Conservation (phyloP, 345 rosid genomes). For the Brassica rapa region DNA sequence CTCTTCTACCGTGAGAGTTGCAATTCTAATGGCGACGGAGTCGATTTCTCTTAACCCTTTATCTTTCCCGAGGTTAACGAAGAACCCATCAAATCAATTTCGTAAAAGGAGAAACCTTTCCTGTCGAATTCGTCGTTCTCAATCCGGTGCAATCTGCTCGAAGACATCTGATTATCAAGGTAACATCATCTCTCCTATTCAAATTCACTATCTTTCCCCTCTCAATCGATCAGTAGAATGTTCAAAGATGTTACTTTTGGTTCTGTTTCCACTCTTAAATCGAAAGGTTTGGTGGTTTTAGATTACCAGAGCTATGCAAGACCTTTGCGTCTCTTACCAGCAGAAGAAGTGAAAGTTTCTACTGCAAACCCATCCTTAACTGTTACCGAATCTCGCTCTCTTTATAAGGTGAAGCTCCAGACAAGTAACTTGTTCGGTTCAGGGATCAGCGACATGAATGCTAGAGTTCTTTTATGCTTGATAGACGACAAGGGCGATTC, state of each 20-base stretch:
- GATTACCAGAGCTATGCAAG: slow-evolving; percentile 79
- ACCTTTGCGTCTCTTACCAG: slow-evolving; percentile 60
- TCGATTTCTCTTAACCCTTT: slow-evolving; percentile 14
- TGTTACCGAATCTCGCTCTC: slow-evolving; percentile 43
- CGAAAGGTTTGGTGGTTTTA: slow-evolving; percentile 34
- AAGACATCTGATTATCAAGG: slow-evolving; percentile 56
- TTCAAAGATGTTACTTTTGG: slow-evolving; percentile 9
- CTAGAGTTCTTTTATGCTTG: slow-evolving; percentile 67
- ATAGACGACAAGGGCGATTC: slow-evolving; percentile 72
- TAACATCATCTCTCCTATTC: neutral
- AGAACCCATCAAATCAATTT: slow-evolving; percentile 23
- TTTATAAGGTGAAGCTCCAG: slow-evolving; percentile 62
- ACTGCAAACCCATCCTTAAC: slow-evolving; percentile 25
- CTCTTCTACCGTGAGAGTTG: too few species aligned
- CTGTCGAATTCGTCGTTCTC: slow-evolving; percentile 27
- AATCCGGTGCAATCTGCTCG: slow-evolving; percentile 31
- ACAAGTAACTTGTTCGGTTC: slow-evolving; percentile 76
- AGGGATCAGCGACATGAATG: slow-evolving; percentile 57
- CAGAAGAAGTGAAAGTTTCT: slow-evolving; percentile 51
- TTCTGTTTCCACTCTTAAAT: neutral
- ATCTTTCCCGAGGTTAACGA: slow-evolving; percentile 30
- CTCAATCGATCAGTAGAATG: neutral
- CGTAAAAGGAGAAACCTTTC: slow-evolving; percentile 28
- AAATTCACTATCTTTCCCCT: neutral
- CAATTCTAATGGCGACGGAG: too few species aligned